These are phyloP conservation scores for Brassica incana DNA, from an alignment of 345 rosid species.

Conservation along the genomic window DNA sequence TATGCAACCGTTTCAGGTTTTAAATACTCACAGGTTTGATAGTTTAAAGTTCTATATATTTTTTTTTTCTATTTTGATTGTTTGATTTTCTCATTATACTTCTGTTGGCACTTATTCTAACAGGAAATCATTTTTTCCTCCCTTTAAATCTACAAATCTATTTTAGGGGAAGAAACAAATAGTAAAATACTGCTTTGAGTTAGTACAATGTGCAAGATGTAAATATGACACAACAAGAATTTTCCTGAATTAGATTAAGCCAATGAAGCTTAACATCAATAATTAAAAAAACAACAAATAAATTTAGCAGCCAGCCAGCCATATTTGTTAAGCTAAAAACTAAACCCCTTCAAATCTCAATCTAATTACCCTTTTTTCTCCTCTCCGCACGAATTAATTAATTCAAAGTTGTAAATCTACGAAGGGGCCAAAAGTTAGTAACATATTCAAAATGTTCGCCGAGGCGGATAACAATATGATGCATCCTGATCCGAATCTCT, in stretches of 20 bases:
- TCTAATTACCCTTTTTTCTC: neutral
- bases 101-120: too few relatives aligned
- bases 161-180: neutral
- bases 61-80: too few relatives aligned
- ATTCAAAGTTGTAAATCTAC: neutral
- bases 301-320: neutral
- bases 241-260: neutral
- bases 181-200: neutral
- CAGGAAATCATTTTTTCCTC: too few relatives aligned
- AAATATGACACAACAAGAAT: neutral
- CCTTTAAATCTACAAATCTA: neutral
- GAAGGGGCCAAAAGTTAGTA: neutral
- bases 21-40: too few relatives aligned
- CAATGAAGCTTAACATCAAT: neutral
- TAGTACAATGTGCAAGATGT: neutral
- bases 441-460: neutral
- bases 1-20: too few relatives aligned
- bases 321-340: neutral
- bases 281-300: neutral
- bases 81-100: too few relatives aligned
- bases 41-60: too few relatives aligned
- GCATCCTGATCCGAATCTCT: neutral
- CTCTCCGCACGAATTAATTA: neutral
- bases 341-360: neutral
- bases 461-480: neutral